These are phyloP conservation scores for Hsuehochloa calcarea DNA, from an alignment of 176 grass and related monocot genomes.

Conservation along the genomic window DNA sequence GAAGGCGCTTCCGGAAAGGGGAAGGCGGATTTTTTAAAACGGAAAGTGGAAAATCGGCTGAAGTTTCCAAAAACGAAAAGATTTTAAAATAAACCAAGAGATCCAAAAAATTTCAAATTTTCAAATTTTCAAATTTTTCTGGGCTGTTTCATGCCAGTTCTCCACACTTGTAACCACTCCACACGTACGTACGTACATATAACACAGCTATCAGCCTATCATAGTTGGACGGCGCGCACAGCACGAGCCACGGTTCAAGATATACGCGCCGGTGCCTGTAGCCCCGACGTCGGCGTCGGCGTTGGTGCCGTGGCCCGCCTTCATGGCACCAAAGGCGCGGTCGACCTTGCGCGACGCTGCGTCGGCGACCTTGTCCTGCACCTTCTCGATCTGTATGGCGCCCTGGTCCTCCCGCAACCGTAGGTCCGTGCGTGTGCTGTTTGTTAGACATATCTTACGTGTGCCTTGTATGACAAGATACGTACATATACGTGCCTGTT, in stretches of 20 bases:
- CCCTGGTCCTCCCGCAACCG: constrained; percentile 59
- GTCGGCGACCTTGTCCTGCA: constrained; percentile 62
- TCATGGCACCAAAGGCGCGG: constrained; percentile 16
- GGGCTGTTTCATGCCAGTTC: too few relatives aligned
- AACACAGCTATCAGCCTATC: not conserved
- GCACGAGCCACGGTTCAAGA: not conserved
- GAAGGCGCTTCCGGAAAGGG: too few relatives aligned
- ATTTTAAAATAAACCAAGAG: too few relatives aligned
- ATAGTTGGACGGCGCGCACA: not conserved
- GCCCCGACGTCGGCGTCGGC: constrained; percentile 15
- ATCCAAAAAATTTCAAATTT: too few relatives aligned
- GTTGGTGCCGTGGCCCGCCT: constrained; percentile 5
- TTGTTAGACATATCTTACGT: not conserved
- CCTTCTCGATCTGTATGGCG: constrained; percentile 60
- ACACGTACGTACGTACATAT: not conserved
- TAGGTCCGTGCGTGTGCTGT: constrained; percentile 48
- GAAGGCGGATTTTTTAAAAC: too few relatives aligned
- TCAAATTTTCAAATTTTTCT: too few relatives aligned
- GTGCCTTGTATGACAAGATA: too few relatives aligned
- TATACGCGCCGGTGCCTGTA: constrained; percentile 38
- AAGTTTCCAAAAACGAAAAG: too few relatives aligned
- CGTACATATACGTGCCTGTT: too few relatives aligned
- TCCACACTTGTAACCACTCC: too few relatives aligned
- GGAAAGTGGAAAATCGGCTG: too few relatives aligned
- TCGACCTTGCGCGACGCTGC: constrained; percentile 24